Evolutionary conservation across 2,329 filamentous ascomycete species (phyloP).

Genomic region (Paradendryphiella salina): DNA sequence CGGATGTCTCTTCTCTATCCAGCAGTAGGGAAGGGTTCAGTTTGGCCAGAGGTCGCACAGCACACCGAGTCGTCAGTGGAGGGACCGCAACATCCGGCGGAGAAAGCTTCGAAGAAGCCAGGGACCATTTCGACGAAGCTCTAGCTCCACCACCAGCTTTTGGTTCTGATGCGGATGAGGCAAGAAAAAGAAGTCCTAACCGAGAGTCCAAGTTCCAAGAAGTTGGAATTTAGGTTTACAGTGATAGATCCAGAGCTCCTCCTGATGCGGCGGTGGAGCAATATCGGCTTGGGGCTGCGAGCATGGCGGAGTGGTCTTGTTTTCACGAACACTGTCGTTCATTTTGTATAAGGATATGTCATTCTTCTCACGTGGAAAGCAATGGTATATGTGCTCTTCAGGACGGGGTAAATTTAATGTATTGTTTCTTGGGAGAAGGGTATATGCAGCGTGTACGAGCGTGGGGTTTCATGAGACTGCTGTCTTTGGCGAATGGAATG

Average conservation of each 20-base stretch:
- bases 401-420: too few species aligned
- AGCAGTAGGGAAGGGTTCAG: conserved; percentile 16
- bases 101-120: conserved; percentile 58
- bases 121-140: conserved; percentile 55
- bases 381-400: too few species aligned
- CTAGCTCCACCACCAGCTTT: conserved; percentile 49
- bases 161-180: conserved; percentile 28
- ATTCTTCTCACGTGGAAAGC: too few species aligned
- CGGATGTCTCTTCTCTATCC: conserved; percentile 45
- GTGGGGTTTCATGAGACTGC: too few species aligned
- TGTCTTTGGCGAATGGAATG: too few species aligned
- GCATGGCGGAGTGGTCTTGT: too few species aligned
- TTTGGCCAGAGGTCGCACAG: conserved; percentile 26
- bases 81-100: conserved; percentile 46
- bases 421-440: too few species aligned
- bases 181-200: conserved; percentile 34
- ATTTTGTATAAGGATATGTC: too few species aligned
- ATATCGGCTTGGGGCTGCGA: too few species aligned
- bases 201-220: conserved; percentile 44
- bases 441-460: too few species aligned
- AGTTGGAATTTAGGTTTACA: conserved; percentile 29
- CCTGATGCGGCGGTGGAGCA: too few species aligned
- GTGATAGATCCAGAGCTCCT: neutral
- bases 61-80: conserved; percentile 27
- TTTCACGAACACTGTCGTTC: too few species aligned